These are phyloP conservation scores for Cladosporium sp. DNA, from an alignment of 2,329 filamentous ascomycete genomes.

Conservation along the genomic window DNA sequence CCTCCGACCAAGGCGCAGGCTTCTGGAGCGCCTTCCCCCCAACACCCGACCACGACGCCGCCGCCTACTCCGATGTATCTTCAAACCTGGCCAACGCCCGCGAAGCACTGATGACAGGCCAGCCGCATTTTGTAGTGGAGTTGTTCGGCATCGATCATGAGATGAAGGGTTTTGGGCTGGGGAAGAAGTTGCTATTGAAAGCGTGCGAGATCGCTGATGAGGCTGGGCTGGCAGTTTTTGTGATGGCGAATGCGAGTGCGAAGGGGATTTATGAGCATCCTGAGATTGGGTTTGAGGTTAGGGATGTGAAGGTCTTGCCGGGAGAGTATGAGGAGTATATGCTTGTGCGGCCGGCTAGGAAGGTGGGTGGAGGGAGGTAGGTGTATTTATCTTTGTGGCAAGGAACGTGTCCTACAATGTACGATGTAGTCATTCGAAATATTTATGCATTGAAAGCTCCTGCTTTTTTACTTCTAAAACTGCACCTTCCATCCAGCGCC, in stretches of 20 bases:
- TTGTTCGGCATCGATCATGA: conserved; percentile 30
- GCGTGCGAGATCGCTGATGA: conserved; percentile 29
- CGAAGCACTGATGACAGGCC: conserved; percentile 21
- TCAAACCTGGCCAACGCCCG: conserved; percentile 16
- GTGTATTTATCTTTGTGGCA: not conserved
- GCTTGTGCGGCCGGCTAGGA: conserved; percentile 19
- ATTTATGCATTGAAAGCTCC: not conserved
- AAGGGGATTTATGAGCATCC: conserved; percentile 18
- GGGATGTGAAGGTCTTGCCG: conserved; percentile 20
- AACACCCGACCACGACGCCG: conserved; percentile 26
- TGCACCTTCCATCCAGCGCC: conserved; percentile 64
- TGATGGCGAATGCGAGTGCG: conserved; percentile 29
- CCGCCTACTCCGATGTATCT: conserved; percentile 19
- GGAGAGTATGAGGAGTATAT: conserved; percentile 26
- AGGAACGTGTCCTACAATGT: too few relatives aligned
- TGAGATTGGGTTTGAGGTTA: conserved; percentile 20
- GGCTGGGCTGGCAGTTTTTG: conserved; percentile 23
- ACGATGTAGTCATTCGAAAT: not conserved
- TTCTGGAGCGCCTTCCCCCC: conserved; percentile 21
- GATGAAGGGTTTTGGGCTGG: conserved; percentile 25
- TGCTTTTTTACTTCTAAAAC: conserved; percentile 38
- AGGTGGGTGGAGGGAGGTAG: not conserved
- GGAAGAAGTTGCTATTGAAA: conserved; percentile 24
- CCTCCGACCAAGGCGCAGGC: conserved; percentile 14
- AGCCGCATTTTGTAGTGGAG: conserved; percentile 24